Evolutionary conservation across 305 asterid species (phyloP), one percentile per base, ranked within the genome.

Genomic region (Euphrasia arctica): DNA sequence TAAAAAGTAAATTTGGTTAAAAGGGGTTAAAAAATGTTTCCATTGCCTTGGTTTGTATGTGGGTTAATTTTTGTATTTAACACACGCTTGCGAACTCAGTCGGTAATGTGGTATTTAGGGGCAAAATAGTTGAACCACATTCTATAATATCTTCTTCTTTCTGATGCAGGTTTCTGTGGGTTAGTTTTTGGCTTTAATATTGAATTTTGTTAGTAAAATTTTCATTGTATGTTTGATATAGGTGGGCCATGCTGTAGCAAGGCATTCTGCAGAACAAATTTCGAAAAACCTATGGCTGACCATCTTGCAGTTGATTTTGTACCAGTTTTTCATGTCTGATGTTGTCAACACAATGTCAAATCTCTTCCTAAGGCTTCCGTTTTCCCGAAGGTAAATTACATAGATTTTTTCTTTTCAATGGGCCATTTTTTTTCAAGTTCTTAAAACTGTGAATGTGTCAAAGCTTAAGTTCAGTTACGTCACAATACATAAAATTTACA

Each of bases 241-340:
- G 98, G 91, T 92, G 65, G 85, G 87, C 43, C 98, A 92, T 85
- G 98, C 87, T 43, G 93, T 92, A 73, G 98, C 97, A 5, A 80
- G 97, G 66, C 97, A 89, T 72, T 68, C 79, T 11, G 97, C 96
- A 1, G 97, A 92, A 73, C 93, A 85, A 55, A 76, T 89, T 28
- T 87, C 98, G 2, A 92, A 90, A 58, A 90, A 83, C 69, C 65
- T 89, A 61, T 92, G 98, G 96, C 64, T 87, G 68, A 72, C 91
- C 7, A 89, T 92, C 62, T 10, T 84, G 54, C 98, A 92, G 79
- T 48, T 89, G 75, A 64, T 89, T 64, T 84, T 92, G 52, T 79
- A 81, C 73, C 96, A 85, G 78, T 92, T 89, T 74, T 81, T 89
- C 79, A 75, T 78, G 76, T 97, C 98, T 59, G 96, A 92, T 72